These are phyloP conservation scores for Melaleuca quinquenervia DNA, from an alignment of 345 rosid species.

Conservation along the genomic window DNA sequence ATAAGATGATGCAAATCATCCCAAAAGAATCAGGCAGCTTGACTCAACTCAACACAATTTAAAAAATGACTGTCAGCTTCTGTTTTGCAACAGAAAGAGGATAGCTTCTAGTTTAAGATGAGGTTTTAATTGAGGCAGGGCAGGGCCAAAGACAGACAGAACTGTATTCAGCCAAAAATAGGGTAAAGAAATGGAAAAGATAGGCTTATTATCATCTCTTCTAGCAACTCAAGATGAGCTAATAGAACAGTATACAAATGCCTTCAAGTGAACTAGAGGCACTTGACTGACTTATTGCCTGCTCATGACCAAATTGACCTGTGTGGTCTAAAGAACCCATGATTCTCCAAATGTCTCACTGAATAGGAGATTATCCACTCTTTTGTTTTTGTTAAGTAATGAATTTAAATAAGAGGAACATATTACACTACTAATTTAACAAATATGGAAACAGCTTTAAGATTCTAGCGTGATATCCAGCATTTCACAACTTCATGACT, in stretches of 20 bases:
- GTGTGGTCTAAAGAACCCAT: not conserved
- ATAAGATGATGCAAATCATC: not conserved
- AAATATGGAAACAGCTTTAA: not conserved
- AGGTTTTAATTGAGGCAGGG: not conserved
- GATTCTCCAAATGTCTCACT: not conserved
- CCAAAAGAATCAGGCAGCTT: not conserved
- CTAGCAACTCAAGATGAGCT: not conserved
- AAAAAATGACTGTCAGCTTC: not conserved
- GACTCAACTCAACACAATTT: not conserved
- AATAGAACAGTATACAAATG: not conserved
- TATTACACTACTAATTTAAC: not conserved
- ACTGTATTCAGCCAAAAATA: not conserved
- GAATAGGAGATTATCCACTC: not conserved
- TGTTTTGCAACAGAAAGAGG: not conserved
- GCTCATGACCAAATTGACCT: not conserved
- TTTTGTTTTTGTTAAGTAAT: not conserved
- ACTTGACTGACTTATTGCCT: not conserved
- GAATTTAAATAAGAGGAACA: not conserved
- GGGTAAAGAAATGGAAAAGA: not conserved
- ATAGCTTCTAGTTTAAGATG: not conserved
- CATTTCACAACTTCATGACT: not conserved
- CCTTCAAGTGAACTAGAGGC: not conserved
- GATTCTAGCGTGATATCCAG: not conserved
- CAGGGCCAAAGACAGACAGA: not conserved
- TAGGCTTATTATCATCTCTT: not conserved